Conservation (phyloP, 441 rosid species). For the Pelargonium citronellum region DNA sequence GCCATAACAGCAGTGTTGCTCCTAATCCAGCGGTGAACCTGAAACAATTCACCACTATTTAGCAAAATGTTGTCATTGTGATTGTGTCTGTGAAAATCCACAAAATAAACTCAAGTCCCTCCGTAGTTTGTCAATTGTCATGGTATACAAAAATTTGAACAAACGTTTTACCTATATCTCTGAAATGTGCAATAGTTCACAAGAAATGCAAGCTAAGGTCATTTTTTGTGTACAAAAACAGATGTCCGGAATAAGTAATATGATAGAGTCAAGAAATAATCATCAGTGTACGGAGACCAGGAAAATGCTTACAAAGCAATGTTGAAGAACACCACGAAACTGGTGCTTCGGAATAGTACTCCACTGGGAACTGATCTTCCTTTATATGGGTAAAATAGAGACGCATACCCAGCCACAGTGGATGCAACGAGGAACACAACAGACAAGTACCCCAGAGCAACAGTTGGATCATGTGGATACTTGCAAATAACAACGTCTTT, state of each 20-base stretch:
- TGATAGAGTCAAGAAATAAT: background rate
- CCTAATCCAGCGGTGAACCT: slow-evolving; percentile 74
- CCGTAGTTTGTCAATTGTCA: background rate
- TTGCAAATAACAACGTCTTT: slow-evolving; percentile 78
- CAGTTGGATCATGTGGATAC: slow-evolving; percentile 76
- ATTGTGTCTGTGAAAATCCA: background rate
- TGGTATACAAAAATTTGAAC: too few species aligned
- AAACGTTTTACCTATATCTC: too few species aligned
- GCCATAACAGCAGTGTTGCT: slow-evolving; percentile 61
- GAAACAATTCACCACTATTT: slow-evolving; percentile 5
- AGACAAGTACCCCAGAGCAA: slow-evolving; percentile 62
- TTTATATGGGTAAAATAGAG: slow-evolving; percentile 79
- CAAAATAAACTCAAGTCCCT: background rate
- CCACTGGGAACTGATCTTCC: slow-evolving; percentile 75
- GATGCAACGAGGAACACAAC: slow-evolving; percentile 56
- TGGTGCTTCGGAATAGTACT: slow-evolving; percentile 53
- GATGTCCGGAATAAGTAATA: background rate
- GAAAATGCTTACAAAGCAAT: slow-evolving; percentile 62
- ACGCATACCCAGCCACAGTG: slow-evolving; percentile 47
- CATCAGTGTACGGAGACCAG: background rate
- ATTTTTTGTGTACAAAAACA: background rate
- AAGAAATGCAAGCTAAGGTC: background rate
- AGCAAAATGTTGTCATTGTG: background rate
- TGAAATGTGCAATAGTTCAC: background rate
- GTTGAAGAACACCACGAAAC: slow-evolving; percentile 69